These are phyloP conservation scores for Tricholoma furcatifolium DNA, from an alignment of 768 basidiomycete species.

Conservation along the genomic window DNA sequence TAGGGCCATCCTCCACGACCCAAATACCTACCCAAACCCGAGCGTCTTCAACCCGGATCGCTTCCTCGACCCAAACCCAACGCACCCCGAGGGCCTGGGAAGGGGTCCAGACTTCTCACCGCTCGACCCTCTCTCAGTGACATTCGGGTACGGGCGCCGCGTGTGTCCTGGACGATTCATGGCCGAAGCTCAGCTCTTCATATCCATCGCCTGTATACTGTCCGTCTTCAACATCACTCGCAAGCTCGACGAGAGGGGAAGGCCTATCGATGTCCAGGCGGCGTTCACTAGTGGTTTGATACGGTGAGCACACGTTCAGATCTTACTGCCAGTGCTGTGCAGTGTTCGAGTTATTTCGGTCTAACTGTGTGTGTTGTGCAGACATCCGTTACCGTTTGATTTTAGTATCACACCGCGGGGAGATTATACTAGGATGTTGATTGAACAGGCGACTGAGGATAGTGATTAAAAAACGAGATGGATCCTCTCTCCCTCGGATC, in stretches of 20 bases:
- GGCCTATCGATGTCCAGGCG: slow-evolving; percentile 27
- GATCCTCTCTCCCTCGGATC: too few relatives aligned
- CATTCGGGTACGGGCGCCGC: slow-evolving; percentile 44
- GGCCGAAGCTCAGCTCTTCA: slow-evolving; percentile 44
- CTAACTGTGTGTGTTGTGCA: slow-evolving; percentile 6
- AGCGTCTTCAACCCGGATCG: slow-evolving; percentile 48
- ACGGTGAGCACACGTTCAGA: slow-evolving; percentile 35
- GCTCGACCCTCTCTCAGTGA: slow-evolving; percentile 31
- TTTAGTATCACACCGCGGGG: slow-evolving; percentile 32
- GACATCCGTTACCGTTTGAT: slow-evolving; percentile 33
- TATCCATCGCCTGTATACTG: slow-evolving; percentile 43
- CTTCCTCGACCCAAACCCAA: slow-evolving; percentile 32
- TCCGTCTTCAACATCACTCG: slow-evolving; percentile 39
- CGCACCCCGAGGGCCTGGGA: slow-evolving; percentile 16
- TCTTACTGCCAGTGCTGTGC: too few relatives aligned
- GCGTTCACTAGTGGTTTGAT: slow-evolving; percentile 44
- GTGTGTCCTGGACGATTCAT: slow-evolving; percentile 49
- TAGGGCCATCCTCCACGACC: slow-evolving; percentile 54
- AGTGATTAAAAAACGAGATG: not conserved
- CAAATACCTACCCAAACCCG: slow-evolving; percentile 43
- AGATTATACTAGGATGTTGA: slow-evolving; percentile 23
- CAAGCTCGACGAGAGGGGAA: slow-evolving; percentile 34
- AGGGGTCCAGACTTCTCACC: slow-evolving; percentile 29
- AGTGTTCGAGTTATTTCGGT: not conserved
- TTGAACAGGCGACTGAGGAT: slow-evolving; percentile 28